These are phyloP conservation scores for Cystobasidiopsis lactophilus DNA, from an alignment of 768 basidiomycete genomes.

Conservation along the genomic window DNA sequence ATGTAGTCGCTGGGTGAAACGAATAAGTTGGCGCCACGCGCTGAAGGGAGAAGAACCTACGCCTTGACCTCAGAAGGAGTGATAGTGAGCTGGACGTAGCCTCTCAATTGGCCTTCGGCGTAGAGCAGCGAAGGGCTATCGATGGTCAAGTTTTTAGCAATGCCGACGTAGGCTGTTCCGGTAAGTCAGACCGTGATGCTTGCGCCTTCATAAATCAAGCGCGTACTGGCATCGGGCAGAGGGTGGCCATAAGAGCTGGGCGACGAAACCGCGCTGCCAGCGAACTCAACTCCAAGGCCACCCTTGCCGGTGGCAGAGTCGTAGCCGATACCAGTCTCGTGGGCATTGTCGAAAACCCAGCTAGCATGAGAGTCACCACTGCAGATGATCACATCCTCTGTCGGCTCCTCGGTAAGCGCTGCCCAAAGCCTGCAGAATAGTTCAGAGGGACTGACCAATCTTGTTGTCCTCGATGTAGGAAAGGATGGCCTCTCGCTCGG, in stretches of 20 bases:
- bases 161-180: constrained; percentile 23
- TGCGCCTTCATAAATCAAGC: not conserved
- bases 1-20: too few species aligned
- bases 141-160: constrained; percentile 26
- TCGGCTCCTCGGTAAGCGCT: not conserved
- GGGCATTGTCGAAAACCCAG: constrained; percentile 26
- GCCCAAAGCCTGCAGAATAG: too few species aligned
- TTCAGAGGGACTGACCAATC: constrained; percentile 24
- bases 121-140: constrained; percentile 36
- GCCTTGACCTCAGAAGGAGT: constrained; percentile 31
- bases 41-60: constrained; percentile 28
- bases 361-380: constrained; percentile 43
- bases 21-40: constrained; percentile 1
- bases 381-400: constrained; percentile 35
- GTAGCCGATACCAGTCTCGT: constrained; percentile 27
- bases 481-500: constrained; percentile 34
- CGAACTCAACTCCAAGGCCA: constrained; percentile 39
- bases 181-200: not conserved
- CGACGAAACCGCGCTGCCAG: constrained; percentile 39
- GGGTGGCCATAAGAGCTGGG: constrained; percentile 29
- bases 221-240: not conserved
- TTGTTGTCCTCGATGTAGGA: constrained; percentile 33
- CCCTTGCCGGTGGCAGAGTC: constrained; percentile 32
- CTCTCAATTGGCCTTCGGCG: constrained; percentile 39
- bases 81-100: constrained; percentile 38